These are phyloP conservation scores for Domatiomyces catenatus DNA, from an alignment of 2,329 filamentous ascomycete species.

Conservation along the genomic window DNA sequence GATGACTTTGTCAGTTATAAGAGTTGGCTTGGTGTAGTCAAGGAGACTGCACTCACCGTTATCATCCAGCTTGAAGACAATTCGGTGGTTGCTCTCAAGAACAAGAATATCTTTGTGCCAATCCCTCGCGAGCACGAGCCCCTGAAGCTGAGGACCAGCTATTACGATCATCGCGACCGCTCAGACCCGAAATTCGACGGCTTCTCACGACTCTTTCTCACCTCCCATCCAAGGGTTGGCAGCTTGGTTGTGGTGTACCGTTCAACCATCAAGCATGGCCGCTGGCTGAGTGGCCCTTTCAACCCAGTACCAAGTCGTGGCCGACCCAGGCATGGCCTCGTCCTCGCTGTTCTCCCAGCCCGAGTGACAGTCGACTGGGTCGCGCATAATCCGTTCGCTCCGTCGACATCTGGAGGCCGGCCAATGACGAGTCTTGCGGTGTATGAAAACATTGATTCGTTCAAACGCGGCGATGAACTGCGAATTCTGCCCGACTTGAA, in stretches of 20 bases:
- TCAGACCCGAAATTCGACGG: slow-evolving; percentile 6
- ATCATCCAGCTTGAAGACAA: slow-evolving; percentile 37
- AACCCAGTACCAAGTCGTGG: slow-evolving; percentile 33
- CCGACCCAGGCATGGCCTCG: slow-evolving; percentile 34
- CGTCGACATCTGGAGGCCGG: slow-evolving; percentile 8
- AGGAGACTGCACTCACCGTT: slow-evolving; percentile 35
- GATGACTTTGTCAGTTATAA: slow-evolving; percentile 40
- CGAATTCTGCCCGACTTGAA: neutral
- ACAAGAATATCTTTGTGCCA: slow-evolving; percentile 28
- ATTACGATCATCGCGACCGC: slow-evolving; percentile 7
- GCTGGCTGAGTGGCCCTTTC: slow-evolving; percentile 39
- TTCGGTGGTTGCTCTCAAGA: slow-evolving; percentile 38
- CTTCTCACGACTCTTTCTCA: slow-evolving; percentile 8
- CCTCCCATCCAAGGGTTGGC: slow-evolving; percentile 15
- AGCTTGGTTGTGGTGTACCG: slow-evolving; percentile 38
- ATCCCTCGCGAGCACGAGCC: slow-evolving; percentile 18
- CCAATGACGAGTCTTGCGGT: slow-evolving; percentile 7
- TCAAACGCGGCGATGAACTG: slow-evolving; percentile 14
- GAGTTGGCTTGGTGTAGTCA: slow-evolving; percentile 41
- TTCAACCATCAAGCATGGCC: slow-evolving; percentile 35
- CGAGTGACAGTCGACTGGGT: slow-evolving; percentile 39
- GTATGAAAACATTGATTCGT: slow-evolving; percentile 14
- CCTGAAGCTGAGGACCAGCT: slow-evolving; percentile 14
- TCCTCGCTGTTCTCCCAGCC: slow-evolving; percentile 35
- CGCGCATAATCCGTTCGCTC: slow-evolving; percentile 24